phyloP scores from a whole-genome alignment of 805 yeast species.

The Candida gorgasii region DNA sequence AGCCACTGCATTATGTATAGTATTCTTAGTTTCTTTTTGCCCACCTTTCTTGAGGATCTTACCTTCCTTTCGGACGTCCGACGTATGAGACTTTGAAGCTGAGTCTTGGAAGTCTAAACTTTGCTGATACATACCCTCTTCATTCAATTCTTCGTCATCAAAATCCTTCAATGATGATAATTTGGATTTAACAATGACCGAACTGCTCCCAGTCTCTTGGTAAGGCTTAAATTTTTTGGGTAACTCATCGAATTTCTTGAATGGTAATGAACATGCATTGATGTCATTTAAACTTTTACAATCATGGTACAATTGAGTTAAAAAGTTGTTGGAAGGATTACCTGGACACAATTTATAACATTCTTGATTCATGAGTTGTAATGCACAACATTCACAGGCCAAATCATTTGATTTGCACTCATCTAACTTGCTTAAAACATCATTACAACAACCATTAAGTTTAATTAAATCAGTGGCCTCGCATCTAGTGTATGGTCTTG shows the following conservation, averaged over 20 bases:
- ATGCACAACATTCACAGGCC: conserved; percentile 59
- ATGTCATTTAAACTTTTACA: conserved; percentile 49
- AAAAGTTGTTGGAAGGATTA: conserved; percentile 47
- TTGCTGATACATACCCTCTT: too few relatives aligned
- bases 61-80: too few relatives aligned
- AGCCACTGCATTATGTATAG: too few relatives aligned
- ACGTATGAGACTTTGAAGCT: too few relatives aligned
- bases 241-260: conserved; percentile 34
- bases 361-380: conserved; percentile 46
- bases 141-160: background rate
- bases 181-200: conserved; percentile 19
- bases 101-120: too few relatives aligned
- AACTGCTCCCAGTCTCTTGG: background rate
- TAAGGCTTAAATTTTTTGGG: background rate
- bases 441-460: conserved; percentile 47
- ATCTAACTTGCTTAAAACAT: conserved; percentile 46
- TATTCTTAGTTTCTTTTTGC: too few relatives aligned
- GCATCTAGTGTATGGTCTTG: conserved; percentile 42
- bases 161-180: background rate
- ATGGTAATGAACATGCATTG: conserved; percentile 52
- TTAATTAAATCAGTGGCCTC: conserved; percentile 44
- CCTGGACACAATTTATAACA: conserved; percentile 53
- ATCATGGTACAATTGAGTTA: conserved; percentile 46
- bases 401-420: conserved; percentile 54
- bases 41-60: too few relatives aligned